Evolutionary conservation across 768 basidiomycete genomes (phyloP), one percentile per base, ranked within the genome.

Genomic region (Tricholoma terreum): DNA sequence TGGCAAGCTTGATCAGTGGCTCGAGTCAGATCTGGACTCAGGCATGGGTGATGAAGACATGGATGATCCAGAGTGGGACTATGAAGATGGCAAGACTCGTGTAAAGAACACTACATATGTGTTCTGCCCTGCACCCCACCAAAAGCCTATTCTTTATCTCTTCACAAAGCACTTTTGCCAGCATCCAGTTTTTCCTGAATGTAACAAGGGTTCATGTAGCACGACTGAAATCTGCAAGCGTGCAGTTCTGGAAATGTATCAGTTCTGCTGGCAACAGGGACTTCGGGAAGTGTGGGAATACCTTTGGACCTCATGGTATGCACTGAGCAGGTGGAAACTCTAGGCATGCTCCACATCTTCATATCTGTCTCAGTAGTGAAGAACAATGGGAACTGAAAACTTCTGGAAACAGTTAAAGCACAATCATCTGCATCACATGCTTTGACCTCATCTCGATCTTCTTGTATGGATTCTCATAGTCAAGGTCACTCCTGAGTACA

Each of bases 241-340:
- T 27, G 65, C 69, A 3, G 73, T 75, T 0, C 40, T 57, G 3
- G 72, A 75, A 36, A 75, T 77, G 73, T 75, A 74, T 42, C 10
- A 34, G 1, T 73, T 68, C 57, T 75, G 75, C 51, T 21, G 62
- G 0, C 17, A 21, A 9, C 59, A 67, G 6, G 68, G 65, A 1
- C 65, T 76, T 9, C 45, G 63, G 1, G 69, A 75, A 52, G 71
- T 72, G 4, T 74, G 73, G 71, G 73, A 61, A 2, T 75, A 75
- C 48, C 55, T 75, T 62, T 74, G 74, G 74, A 60, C 63, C 9
- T 65, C 52, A 15, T 75, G 74, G 74, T 73, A 75, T 55, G 33
- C 59, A 24, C 68, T 67, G 2, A 60, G 60, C 14, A 65, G 58
- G 61, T 75, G 73, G 72, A 55, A 50, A 15, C 65, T 74, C 1